A percentile compares a stretch with the other conserved stretches of the same genome.
Evolutionary conservation across 169 alveolate species (phyloP).

Genomic region (Hepatocystis sp.): DNA sequence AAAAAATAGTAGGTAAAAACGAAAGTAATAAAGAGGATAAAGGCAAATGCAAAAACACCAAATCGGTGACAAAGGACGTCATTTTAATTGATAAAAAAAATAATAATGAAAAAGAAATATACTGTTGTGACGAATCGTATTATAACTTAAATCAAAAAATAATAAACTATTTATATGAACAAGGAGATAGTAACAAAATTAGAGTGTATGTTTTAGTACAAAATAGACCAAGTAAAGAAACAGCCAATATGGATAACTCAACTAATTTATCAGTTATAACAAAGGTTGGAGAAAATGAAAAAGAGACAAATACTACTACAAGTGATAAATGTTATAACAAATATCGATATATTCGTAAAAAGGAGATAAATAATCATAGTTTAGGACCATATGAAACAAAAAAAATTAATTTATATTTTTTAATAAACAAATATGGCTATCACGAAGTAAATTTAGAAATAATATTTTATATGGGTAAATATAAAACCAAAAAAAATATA

Average conservation of each 20-base stretch:
- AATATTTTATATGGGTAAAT: slow-evolving; percentile 65
- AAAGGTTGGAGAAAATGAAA: no score
- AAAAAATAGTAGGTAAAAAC: background rate
- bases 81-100: no score
- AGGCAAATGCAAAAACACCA: background rate
- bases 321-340: no score
- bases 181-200: slow-evolving; percentile 29
- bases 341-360: slow-evolving; percentile 17
- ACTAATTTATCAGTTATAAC: no score
- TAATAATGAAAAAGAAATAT: background rate
- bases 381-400: slow-evolving; percentile 51
- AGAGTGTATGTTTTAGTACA: slow-evolving; percentile 32
- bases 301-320: no score
- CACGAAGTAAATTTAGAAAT: slow-evolving; percentile 32
- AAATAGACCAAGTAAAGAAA: no score
- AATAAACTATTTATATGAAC: slow-evolving; percentile 51
- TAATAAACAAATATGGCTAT: slow-evolving; percentile 65
- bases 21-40: background rate
- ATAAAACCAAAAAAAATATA: slow-evolving; percentile 22
- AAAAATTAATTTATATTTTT: slow-evolving; percentile 38
- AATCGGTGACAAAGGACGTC: no score
- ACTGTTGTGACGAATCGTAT: background rate
- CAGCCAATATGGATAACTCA: no score
- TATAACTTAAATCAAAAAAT: slow-evolving; percentile 30
- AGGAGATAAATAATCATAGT: slow-evolving; percentile 21